phyloP scores from a whole-genome alignment of 169 alveolate genomes.

The Prorocentrum cordatum region DNA sequence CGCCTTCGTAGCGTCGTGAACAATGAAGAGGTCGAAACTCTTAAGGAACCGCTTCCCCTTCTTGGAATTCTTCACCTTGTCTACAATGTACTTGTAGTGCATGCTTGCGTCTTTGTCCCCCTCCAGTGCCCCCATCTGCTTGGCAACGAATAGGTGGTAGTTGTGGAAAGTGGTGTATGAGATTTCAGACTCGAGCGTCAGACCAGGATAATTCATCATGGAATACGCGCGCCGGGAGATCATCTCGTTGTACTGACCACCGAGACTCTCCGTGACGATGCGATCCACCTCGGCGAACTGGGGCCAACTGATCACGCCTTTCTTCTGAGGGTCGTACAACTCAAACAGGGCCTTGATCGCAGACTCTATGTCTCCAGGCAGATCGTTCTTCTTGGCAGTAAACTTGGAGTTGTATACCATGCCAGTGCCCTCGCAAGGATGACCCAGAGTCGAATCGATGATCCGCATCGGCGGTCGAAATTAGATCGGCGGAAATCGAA shows the following conservation, averaged over 20 bases:
- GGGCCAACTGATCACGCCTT: slow-evolving; percentile 67
- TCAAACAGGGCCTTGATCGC: slow-evolving; percentile 68
- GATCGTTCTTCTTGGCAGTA: slow-evolving; percentile 52
- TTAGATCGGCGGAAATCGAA: too few species aligned
- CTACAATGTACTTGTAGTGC: slow-evolving; percentile 72
- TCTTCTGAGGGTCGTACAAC: slow-evolving; percentile 67
- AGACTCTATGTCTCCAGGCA: slow-evolving; percentile 70
- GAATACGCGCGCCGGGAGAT: slow-evolving; percentile 70
- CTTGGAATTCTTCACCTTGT: slow-evolving; percentile 69
- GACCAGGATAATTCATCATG: slow-evolving; percentile 72
- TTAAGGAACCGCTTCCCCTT: slow-evolving; percentile 73
- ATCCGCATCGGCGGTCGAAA: too few species aligned
- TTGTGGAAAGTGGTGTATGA: slow-evolving; percentile 71
- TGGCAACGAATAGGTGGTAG: slow-evolving; percentile 47
- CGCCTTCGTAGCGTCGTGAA: too few species aligned
- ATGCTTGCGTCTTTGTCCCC: slow-evolving; percentile 66
- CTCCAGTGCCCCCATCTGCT: background rate
- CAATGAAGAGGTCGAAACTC: slow-evolving; percentile 63
- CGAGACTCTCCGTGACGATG: slow-evolving; percentile 69
- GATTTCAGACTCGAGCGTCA: slow-evolving; percentile 71
- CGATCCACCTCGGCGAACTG: slow-evolving; percentile 72
- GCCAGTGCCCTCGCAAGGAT: slow-evolving; percentile 64
- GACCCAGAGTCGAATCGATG: too few species aligned
- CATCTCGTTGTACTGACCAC: slow-evolving; percentile 73
- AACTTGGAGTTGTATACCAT: slow-evolving; percentile 47